Conservation (phyloP, 2,329 filamentous ascomycete genomes). For the Monosporascus sp. region DNA sequence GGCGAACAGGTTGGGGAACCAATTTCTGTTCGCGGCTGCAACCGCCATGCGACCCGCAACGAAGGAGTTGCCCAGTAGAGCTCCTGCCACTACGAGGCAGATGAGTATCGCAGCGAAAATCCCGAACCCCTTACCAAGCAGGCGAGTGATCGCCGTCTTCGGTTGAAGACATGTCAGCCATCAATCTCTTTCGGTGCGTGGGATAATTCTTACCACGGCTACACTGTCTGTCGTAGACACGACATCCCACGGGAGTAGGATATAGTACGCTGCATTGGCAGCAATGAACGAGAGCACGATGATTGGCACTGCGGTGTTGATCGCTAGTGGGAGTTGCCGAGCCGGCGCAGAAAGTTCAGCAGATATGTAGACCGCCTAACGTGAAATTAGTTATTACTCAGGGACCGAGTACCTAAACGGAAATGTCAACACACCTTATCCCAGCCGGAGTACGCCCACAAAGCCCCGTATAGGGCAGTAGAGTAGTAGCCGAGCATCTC, state of each 20-base stretch:
- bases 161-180: not conserved
- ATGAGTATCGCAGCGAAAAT: conserved; percentile 50
- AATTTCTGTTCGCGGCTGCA: conserved; percentile 47
- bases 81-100: conserved; percentile 56
- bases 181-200: not conserved
- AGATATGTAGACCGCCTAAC: conserved; percentile 49
- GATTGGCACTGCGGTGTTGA: conserved; percentile 55
- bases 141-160: conserved; percentile 49
- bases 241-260: conserved; percentile 54
- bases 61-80: conserved; percentile 58
- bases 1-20: conserved; percentile 42
- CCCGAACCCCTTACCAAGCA: conserved; percentile 49
- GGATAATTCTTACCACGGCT: conserved; percentile 46
- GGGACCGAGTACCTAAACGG: not conserved
- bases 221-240: conserved; percentile 56
- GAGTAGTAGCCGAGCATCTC: conserved; percentile 55
- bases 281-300: conserved; percentile 55
- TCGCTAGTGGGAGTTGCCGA: conserved; percentile 52
- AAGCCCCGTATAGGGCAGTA: conserved; percentile 53
- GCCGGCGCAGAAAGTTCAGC: conserved; percentile 46
- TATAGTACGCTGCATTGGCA: conserved; percentile 57
- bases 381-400: not conserved
- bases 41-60: conserved; percentile 57
- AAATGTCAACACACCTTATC: conserved; percentile 45
- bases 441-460: conserved; percentile 64